Percentiles rank a stretch among this genome's conserved stretches.
Conservation (phyloP, 345 rosid species). For the Populus davidiana region DNA sequence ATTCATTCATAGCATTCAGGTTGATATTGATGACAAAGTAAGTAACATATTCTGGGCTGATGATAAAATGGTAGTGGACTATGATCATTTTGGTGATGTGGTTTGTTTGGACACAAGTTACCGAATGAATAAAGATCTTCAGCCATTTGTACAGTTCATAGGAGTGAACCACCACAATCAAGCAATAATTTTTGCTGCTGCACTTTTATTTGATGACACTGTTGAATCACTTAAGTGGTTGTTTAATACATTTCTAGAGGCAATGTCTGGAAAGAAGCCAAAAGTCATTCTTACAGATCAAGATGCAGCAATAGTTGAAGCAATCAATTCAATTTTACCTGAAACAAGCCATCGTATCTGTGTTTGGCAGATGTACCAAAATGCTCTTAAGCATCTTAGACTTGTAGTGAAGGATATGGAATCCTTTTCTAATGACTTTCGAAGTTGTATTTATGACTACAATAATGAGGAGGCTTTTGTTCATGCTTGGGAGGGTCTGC, state of each 20-base stretch:
- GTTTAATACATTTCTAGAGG: constrained; percentile 28
- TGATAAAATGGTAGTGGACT: constrained; percentile 30
- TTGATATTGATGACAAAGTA: constrained; percentile 37
- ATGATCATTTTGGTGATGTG: constrained; percentile 35
- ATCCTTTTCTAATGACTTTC: constrained; percentile 23
- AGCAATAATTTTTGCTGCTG: constrained; percentile 31
- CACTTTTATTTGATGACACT: constrained; percentile 37
- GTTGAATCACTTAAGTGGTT: constrained; percentile 36
- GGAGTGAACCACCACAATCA: constrained; percentile 44
- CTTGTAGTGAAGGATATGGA: constrained; percentile 13
- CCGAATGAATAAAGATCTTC: constrained; percentile 26
- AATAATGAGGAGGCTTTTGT: not conserved
- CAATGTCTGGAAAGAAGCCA: constrained; percentile 43
- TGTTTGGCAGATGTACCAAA: constrained; percentile 40
- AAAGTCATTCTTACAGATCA: constrained; percentile 39
- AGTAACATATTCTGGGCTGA: constrained; percentile 44
- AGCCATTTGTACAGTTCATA: constrained; percentile 34
- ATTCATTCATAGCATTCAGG: constrained; percentile 26
- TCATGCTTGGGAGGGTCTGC: constrained; percentile 2
- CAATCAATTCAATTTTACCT: constrained; percentile 31
- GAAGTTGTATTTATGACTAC: constrained; percentile 3
- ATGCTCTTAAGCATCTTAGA: constrained; percentile 32
- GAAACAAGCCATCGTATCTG: constrained; percentile 27
- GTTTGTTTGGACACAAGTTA: constrained; percentile 36
- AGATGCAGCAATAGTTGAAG: constrained; percentile 33